Evolutionary conservation across 805 yeast species (phyloP).

Genomic region (Candida vaughaniae): DNA sequence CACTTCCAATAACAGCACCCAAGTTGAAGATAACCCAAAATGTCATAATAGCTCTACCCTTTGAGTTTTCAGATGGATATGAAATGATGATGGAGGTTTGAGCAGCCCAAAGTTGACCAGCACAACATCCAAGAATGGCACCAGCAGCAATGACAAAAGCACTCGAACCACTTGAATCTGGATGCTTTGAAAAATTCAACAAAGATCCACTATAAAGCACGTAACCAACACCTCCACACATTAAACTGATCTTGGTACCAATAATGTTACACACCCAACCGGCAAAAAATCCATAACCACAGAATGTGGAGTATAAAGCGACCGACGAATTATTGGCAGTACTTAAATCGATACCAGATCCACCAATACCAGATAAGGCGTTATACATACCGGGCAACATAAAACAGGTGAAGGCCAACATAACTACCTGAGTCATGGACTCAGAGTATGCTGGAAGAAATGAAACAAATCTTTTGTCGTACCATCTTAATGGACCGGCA

Average conservation of each 20-base stretch:
- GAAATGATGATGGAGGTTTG: slow-evolving; percentile 57
- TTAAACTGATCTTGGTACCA: slow-evolving; percentile 45
- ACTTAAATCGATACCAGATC: slow-evolving; percentile 39
- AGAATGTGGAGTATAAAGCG: slow-evolving; percentile 55
- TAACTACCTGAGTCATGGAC: slow-evolving; percentile 42
- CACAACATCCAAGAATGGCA: slow-evolving; percentile 56
- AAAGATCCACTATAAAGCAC: slow-evolving; percentile 53
- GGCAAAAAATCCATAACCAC: slow-evolving; percentile 56
- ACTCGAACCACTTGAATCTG: slow-evolving; percentile 37
- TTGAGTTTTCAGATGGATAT: slow-evolving; percentile 53
- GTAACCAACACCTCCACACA: slow-evolving; percentile 57
- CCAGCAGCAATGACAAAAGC: slow-evolving; percentile 59
- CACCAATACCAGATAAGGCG: slow-evolving; percentile 52
- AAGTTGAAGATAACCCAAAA: slow-evolving; percentile 63
- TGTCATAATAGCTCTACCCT: slow-evolving; percentile 52
- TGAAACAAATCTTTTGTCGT: slow-evolving; percentile 25
- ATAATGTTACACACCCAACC: slow-evolving; percentile 53
- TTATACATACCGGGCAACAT: slow-evolving; percentile 55
- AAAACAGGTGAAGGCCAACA: slow-evolving; percentile 47
- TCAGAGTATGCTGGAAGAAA: slow-evolving; percentile 37
- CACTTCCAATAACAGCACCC: slow-evolving; percentile 60
- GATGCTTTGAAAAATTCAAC: slow-evolving; percentile 32
- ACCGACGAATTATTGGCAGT: slow-evolving; percentile 50
- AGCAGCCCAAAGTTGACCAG: slow-evolving; percentile 58
- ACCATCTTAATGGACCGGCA: slow-evolving; percentile 40